phyloP scores from a whole-genome alignment of 805 yeast genomes.

The Zygosaccharomyces siamensis region DNA sequence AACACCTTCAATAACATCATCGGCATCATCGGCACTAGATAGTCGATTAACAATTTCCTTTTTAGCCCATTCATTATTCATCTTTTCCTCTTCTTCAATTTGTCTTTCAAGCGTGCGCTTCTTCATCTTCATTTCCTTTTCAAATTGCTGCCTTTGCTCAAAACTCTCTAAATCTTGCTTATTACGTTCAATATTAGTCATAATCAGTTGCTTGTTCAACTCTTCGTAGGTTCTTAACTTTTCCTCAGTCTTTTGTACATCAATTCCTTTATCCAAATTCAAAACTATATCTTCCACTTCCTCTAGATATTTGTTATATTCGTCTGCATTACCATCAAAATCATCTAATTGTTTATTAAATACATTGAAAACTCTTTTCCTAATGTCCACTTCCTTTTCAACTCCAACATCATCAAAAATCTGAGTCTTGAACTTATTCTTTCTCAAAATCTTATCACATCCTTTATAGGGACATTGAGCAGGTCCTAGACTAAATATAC shows the following conservation, averaged over 20 bases:
- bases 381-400: conserved; percentile 87
- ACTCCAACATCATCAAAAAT: conserved; percentile 85
- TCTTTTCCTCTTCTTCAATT: conserved; percentile 53
- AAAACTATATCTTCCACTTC: conserved; percentile 76
- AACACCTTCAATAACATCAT: conserved; percentile 48
- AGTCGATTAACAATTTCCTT: conserved; percentile 53
- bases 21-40: conserved; percentile 41
- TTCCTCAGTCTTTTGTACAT: conserved; percentile 63
- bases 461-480: conserved; percentile 94
- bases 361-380: conserved; percentile 69
- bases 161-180: conserved; percentile 67
- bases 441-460: conserved; percentile 81
- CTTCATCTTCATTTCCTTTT: conserved; percentile 56
- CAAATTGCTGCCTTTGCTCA: conserved; percentile 59
- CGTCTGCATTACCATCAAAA: conserved; percentile 50
- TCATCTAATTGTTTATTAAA: conserved; percentile 79
- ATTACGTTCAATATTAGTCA: conserved; percentile 68
- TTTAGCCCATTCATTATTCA: conserved; percentile 52
- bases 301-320: conserved; percentile 75
- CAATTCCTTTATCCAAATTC: conserved; percentile 65
- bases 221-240: conserved; percentile 64
- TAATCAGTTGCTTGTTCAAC: conserved; percentile 67
- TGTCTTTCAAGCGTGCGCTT: conserved; percentile 54
- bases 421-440: conserved; percentile 87
- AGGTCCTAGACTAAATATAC: conserved; percentile 91